Base-by-base conservation (phyloP, 768 basidiomycete species). In the Hericium rajendrae region DNA sequence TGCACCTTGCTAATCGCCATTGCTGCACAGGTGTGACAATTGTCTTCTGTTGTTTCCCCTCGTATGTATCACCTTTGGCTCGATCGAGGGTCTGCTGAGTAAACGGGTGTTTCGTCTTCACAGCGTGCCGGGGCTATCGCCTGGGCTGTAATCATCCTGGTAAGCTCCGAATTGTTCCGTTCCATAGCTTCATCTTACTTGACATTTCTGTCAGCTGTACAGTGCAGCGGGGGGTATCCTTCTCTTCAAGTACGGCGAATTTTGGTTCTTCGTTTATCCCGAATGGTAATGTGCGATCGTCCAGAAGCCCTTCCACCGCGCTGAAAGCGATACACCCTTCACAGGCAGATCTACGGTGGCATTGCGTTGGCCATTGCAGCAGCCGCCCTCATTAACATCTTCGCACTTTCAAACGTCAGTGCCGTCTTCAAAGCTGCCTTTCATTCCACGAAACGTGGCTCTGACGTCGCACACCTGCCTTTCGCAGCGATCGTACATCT, bases 121-220 rank as follows among this genome's bases (percentile, higher is more conserved):
- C 67, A 87, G 84, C 78, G 84, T 65, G 81, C 73, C 68, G 85
- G 86, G 64, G 84, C 84, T 54, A 86, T 88, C 65, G 83, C 81
- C 55, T 86, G 82, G 84, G 83, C 74, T 57, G 73, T 80, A 56
- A 62, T 81, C 62, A 80, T 89, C 64, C 73, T 78, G 66, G 86
- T 87, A 71, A 60, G 78, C 55, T 26, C 60, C 51, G 54, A 57
- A 57, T 28, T 54, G 32, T 38, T 41, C 39, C 12, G 55, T 39
- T 59, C 50, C 15, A 53, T 40, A 20, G 2, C 43, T 26, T 56
- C 41, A 41, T 48, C 38, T 48, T 32, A 37, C 49, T 37, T 38
- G 32, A 57, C 40, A 57, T 57, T 56, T 32, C 49, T 49, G 52
- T 37, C 64, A 88, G 85, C 66, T 75, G 13, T 89, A 88, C 70